Base-by-base conservation (phyloP, 352 stramenopile species). In the Pythium vanterpoolii region DNA sequence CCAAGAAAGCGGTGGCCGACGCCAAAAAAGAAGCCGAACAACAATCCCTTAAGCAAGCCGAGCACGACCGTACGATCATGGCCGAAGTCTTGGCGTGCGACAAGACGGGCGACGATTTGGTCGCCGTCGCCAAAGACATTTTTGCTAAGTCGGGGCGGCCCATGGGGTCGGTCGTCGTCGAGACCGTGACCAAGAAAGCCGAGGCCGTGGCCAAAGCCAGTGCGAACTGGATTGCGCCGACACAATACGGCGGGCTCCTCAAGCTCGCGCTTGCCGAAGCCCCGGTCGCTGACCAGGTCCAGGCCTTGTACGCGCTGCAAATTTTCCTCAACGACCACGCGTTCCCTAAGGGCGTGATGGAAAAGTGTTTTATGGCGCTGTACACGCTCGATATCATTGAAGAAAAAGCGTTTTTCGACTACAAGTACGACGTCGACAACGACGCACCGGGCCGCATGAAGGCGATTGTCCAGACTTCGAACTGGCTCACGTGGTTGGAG, bases 331-430 rank as follows among this genome's bases (percentile, higher is more conserved):
- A 89, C 64, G 68, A 72, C 62, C 70, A 88, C 71, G 75, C 84
- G 49, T 89, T 90, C 68, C 82, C 80, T 23, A 90, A 90, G 71
- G 83, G 80, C 27, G 43, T 93, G 58, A 66, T 93, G 31, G 79
- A 93, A 61, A 90, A 89, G 75, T 88, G 77, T 62, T 93, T 93
- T 67, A 93, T 90, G 83, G 83, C 83, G 45, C 71, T 93, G 4
- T 93, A 93, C 68, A 87, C 75, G 62, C 73, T 89, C 36, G 83
- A 93, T 66, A 86, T 93, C 54, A 76, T 93, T 45, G 78, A 89
- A 44, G 83, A 93, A 45, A 67, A 76, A 27, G 83, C 78, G 19
- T 93, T 93, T 68, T 83, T 93, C 36, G 83, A 93, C 66, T 90
- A 93, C 81, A 93, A 93, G 73, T 90, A 90, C 74, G 78, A 93